Evolutionary conservation across 257 asterid species (phyloP), one percentile per base, ranked within the genome.

Genomic region (Paulownia fortunei): DNA sequence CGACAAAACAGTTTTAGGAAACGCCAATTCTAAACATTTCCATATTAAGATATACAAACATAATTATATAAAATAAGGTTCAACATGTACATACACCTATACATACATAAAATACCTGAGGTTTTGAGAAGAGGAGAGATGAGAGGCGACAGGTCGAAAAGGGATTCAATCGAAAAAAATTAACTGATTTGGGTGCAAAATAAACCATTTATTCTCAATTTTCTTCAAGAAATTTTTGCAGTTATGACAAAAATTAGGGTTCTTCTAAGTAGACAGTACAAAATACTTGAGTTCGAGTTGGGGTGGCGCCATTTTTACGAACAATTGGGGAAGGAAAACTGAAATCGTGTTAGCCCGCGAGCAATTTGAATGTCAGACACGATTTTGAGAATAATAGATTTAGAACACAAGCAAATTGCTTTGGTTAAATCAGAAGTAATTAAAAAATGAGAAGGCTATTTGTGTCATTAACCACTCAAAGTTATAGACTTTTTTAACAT

Each of bases 291-390:
- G 27, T 51, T 44, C 52, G 42, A 72, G 44, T 36, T 19, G 34
- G 19, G 30, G 46, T 79, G 86, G 89, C 87, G 86, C 86, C 88
- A 85, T 32, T 63, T 81, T 69, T 74, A 51, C 47, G 34, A 49
- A 59, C 54, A 55, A 32, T 46, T 61, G 2, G 72, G 58, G 76
- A 41, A 34, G 32, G 13, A 39, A 18, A 19, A 6, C 56, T 66
- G 54, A 79, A 78, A 24, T 34, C 79, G 80, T 47, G 60, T 12
- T 47, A 0, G 1, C n/a, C 21, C 0, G 27, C 27, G 58, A 15
- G 51, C 26, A 27, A 32, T 70, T n/a, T n/a, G n/a, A n/a, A n/a
- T n/a, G n/a, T n/a, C n/a, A n/a, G n/a, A n/a, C n/a, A n/a, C n/a
- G n/a, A n/a, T n/a, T n/a, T n/a, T n/a, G n/a, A n/a, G n/a, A n/a